Conservation (phyloP, 2,329 filamentous ascomycete genomes). For the Metarhizium rileyi region DNA sequence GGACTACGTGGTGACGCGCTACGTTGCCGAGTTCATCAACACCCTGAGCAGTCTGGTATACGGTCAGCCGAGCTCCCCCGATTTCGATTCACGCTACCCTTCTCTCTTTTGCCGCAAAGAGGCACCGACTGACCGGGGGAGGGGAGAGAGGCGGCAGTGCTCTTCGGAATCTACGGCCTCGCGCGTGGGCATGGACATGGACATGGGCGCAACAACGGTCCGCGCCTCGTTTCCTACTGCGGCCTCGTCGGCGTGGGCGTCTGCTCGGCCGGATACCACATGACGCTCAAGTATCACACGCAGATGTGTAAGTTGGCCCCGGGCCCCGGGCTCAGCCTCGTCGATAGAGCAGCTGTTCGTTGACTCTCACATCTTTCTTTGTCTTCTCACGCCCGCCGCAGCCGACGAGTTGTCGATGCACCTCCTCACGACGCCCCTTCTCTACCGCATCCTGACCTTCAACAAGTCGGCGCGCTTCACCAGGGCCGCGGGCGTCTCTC, state of each 20-base stretch:
- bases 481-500: conserved; percentile 12
- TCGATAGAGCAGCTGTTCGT: neutral
- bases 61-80: conserved; percentile 11
- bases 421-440: conserved; percentile 29
- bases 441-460: conserved; percentile 30
- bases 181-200: conserved; percentile 8
- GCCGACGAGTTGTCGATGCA: conserved; percentile 33
- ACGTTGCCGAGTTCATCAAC: conserved; percentile 35
- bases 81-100: too few relatives aligned
- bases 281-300: conserved; percentile 25
- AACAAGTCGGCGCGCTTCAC: conserved; percentile 16
- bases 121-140: too few relatives aligned
- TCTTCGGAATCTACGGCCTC: conserved; percentile 29
- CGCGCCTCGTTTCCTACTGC: conserved; percentile 25
- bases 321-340: neutral
- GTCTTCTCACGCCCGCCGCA: too few relatives aligned
- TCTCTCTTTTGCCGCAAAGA: neutral
- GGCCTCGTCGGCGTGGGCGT: conserved; percentile 27
- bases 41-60: conserved; percentile 31
- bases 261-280: conserved; percentile 23
- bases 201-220: conserved; percentile 11
- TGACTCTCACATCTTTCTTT: neutral
- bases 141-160: too few relatives aligned
- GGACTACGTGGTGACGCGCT: conserved; percentile 32
- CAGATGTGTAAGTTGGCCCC: conserved; percentile 22